Evolutionary conservation across 331 rosid species (phyloP), one percentile per base, ranked within the genome.

Genomic region (Prunus yedoensis): DNA sequence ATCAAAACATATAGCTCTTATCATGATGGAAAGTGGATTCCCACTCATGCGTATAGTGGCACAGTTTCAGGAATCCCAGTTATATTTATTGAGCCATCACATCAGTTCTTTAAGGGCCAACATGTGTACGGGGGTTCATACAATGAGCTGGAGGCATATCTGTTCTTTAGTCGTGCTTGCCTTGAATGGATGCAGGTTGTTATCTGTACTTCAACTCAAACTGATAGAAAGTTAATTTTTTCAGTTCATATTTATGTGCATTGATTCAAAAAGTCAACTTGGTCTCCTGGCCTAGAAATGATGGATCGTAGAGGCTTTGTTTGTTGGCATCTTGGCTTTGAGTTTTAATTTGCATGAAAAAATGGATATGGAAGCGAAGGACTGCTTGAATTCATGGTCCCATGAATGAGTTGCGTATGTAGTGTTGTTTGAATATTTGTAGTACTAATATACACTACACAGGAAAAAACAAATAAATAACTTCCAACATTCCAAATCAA

Each of bases 101-200:
- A 72, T 56, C 78, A 71, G 11, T 79, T 83, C 53, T 83, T 83
- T 35, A 83, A 79, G 16, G 87, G 87, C 10, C 53, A 58, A 9
- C 43, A 21, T 52, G 77, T 83, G 6, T 83, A 83, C 64, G 87
- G 87, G 61, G 87, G 87, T 66, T 79, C 87, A 12, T 83, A 32
- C 81, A 59, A 83, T 66, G 87, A 83, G 65, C 73, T 79, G 27
- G 83, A 83, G 67, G 83, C 84, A 20, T 83, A 83, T 79, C 45
- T 83, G 52, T 83, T 79, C 87, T 83, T 83, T 66, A 75, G 78
- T 68, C 83, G 83, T 45, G 83, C 87, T 79, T 79, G 87, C 76
- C 87, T 83, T 21, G 87, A 79, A 72, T 83, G 87, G 87, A 75
- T 83, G 87, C 87, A 83, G 84, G 87, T 83, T 69, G 58, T 5